A percentile compares a stretch with the other conserved stretches of the same genome.
Evolutionary conservation across 106 monocot species (phyloP).

Genomic region (Dioscorea alata): DNA sequence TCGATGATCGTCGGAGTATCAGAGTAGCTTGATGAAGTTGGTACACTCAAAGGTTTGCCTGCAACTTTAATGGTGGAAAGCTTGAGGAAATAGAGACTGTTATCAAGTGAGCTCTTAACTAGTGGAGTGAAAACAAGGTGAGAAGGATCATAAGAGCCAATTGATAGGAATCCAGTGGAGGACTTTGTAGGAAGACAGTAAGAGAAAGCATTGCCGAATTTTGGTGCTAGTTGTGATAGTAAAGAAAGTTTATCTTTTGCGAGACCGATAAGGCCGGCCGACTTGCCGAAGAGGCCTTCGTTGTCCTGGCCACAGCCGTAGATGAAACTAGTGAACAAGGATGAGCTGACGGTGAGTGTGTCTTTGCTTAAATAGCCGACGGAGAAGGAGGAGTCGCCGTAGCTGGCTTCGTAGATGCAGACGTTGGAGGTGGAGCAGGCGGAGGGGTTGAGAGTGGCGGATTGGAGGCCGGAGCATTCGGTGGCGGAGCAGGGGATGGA

Average conservation of each 20-base stretch:
- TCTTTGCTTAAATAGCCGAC: conserved; percentile 69
- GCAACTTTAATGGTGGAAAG: conserved; percentile 32
- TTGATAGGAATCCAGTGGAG: conserved; percentile 52
- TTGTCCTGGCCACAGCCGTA: conserved; percentile 92
- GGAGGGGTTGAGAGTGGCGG: conserved; percentile 73
- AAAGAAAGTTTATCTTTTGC: conserved; percentile 64
- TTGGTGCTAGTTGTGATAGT: conserved; percentile 39
- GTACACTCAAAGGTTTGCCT: conserved; percentile 14
- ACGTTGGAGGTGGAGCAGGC: conserved; percentile 36
- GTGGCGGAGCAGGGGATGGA: conserved; percentile 42
- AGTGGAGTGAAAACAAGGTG: conserved; percentile 47
- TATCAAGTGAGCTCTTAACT: conserved; percentile 32
- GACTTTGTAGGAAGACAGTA: conserved; percentile 83
- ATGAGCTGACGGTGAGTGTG: conserved; percentile 32
- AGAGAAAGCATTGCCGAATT: conserved; percentile 51
- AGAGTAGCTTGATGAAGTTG: conserved; percentile 24
- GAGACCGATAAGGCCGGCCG: conserved; percentile 83
- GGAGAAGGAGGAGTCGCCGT: conserved; percentile 89
- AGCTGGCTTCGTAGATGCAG: conserved; percentile 78
- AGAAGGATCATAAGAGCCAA: conserved; percentile 21
- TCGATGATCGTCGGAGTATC: conserved; percentile 61
- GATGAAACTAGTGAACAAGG: conserved; percentile 30
- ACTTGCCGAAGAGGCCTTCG: conserved; percentile 73
- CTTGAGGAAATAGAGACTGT: conserved; percentile 45
- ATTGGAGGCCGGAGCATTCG: conserved; percentile 36